Evolutionary conservation across 495 filamentous ascomycete genomes (phyloP), one percentile per base, ranked within the genome.

Genomic region (Penicillium nucicola): DNA sequence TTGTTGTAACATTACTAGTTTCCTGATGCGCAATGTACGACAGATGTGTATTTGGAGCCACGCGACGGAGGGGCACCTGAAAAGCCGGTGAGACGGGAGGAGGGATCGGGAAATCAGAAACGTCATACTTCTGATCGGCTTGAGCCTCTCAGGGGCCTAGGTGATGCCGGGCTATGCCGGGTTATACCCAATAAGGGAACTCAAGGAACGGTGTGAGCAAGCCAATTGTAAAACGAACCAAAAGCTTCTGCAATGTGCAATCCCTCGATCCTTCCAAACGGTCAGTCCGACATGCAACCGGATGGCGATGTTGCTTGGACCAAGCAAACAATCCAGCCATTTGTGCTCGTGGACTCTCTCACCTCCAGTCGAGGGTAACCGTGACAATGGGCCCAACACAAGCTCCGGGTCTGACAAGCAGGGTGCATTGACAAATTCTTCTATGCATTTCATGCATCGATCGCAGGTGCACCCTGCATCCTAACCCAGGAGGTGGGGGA

Each of bases 51-150:
- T 48, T 17, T 43, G 38, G 30, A 40, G 47, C 61, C 61, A 61
- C 61, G 61, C 55, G 61, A 59, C 45, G 47, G 46, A 43, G 52
- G 58, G 48, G 56, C 40, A 40, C 44, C 42, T 32, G 43, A 60
- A 62, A 65, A 58, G 52, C 56, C 62, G 59, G 62, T 65, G 62
- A 62, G 58, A 60, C 34, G 35, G 17, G 36, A 23, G 23, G 23
- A 34, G 30, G 2, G 34, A 41, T 17, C 12, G 31, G 22, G 17
- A 22, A 13, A 10, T 1, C 13, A 13, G 17, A 42, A 41, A 42
- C 39, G 38, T 50, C 48, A 43, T 44, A 52, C 7, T 20, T 31
- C 28, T 19, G 31, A 20, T 15, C 18, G 47, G 37, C 28, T 50
- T 42, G 47, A 50, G 47, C 31, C 39, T 50, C 47, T 50, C 47